Conservation (phyloP, 1,139 yeast genomes). For the Geotrichum siamense region DNA sequence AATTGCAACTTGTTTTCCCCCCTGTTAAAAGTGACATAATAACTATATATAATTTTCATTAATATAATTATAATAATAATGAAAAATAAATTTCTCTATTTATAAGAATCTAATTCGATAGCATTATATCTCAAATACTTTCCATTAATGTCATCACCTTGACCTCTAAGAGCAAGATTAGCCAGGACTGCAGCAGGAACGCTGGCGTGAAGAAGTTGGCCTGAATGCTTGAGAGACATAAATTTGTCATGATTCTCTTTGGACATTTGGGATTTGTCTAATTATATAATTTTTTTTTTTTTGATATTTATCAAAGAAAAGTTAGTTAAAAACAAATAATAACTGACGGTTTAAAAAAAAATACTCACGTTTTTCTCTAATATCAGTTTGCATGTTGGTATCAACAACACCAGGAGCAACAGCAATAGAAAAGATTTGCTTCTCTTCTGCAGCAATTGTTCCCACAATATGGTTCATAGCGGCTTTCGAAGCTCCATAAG, state of each 20-base stretch:
- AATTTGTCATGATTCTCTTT: slow-evolving; percentile 51
- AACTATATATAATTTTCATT: too few species aligned
- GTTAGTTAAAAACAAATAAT: too few species aligned
- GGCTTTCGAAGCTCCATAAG: slow-evolving; percentile 86
- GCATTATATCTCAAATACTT: slow-evolving; percentile 57
- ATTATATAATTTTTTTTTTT: too few species aligned
- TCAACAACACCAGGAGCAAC: slow-evolving; percentile 94
- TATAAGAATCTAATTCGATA: slow-evolving; percentile 25
- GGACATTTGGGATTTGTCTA: slow-evolving; percentile 48
- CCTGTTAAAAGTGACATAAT: too few species aligned
- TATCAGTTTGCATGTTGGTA: slow-evolving; percentile 75
- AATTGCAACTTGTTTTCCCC: too few species aligned
- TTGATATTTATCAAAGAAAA: too few species aligned
- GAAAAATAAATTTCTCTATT: too few species aligned
- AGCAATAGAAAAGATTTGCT: slow-evolving; percentile 51
- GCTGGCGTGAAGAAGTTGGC: slow-evolving; percentile 53
- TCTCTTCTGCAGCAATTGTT: slow-evolving; percentile 62
- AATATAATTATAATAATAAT: too few species aligned
- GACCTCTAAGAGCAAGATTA: slow-evolving; percentile 46
- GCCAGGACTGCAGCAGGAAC: slow-evolving; percentile 67
- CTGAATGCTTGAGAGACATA: slow-evolving; percentile 48
- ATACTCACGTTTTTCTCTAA: slow-evolving; percentile 45
- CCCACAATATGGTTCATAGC: slow-evolving; percentile 70
- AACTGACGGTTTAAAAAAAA: slow-evolving; percentile 6
- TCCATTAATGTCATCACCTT: slow-evolving; percentile 52